Evolutionary conservation across 305 asterid species (phyloP).

Genomic region (Nicotiana rustica): DNA sequence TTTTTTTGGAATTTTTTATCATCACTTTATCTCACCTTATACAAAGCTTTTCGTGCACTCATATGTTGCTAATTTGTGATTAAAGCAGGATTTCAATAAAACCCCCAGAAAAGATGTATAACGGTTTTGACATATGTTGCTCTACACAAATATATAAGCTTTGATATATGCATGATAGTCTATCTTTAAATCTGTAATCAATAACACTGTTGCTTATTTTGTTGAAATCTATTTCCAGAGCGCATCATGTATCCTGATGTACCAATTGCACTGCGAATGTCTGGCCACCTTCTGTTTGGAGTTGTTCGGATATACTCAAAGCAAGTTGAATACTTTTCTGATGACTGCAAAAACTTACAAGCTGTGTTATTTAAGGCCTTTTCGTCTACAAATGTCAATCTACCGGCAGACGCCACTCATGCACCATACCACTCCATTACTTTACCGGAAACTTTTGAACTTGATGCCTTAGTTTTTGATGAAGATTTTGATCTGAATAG

Average conservation of each 20-base stretch:
- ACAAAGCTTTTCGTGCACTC: slow-evolving; percentile 2
- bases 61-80: slow-evolving; percentile 10
- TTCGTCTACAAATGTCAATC: slow-evolving; percentile 56
- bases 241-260: slow-evolving; percentile 77
- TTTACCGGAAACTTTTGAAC: slow-evolving; percentile 72
- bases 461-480: slow-evolving; percentile 68
- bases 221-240: slow-evolving; percentile 53
- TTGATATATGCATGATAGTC: background rate
- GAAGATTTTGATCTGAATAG: slow-evolving; percentile 48
- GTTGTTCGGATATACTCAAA: slow-evolving; percentile 91
- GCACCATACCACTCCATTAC: slow-evolving; percentile 70
- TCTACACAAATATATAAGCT: background rate
- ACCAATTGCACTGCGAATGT: slow-evolving; percentile 92
- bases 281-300: slow-evolving; percentile 92
- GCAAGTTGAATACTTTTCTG: slow-evolving; percentile 81
- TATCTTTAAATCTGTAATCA: background rate
- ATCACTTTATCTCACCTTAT: background rate
- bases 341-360: slow-evolving; percentile 66
- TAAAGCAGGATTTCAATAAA: background rate
- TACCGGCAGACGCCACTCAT: slow-evolving; percentile 72
- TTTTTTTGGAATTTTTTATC: background rate
- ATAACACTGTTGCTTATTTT: slow-evolving; percentile 23
- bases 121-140: background rate
- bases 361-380: slow-evolving; percentile 56
- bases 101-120: slow-evolving; percentile 12